Conservation (phyloP, 768 basidiomycete species). For the Agaricus blazei region DNA sequence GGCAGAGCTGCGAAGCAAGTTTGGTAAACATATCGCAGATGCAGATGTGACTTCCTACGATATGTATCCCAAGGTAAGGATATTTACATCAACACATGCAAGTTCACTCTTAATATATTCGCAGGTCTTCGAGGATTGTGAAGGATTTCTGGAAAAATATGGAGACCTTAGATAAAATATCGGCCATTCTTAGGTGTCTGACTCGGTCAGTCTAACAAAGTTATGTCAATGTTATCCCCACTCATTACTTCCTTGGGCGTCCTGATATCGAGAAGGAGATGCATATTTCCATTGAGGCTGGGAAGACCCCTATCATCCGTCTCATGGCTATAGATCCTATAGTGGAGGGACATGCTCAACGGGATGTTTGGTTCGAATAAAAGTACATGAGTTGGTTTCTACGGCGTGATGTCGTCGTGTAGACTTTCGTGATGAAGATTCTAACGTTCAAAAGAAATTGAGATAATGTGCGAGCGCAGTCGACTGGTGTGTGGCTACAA, state of each 20-base stretch:
- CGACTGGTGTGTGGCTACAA: not conserved
- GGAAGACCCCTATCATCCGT: slow-evolving; percentile 94
- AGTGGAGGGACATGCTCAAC: slow-evolving; percentile 84
- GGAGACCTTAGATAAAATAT: slow-evolving; percentile 80
- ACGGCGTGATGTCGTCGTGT: not conserved
- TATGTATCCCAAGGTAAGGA: slow-evolving; percentile 92
- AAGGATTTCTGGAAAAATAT: slow-evolving; percentile 91
- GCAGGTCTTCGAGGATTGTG: slow-evolving; percentile 96
- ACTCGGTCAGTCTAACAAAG: slow-evolving; percentile 9
- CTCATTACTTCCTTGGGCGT: slow-evolving; percentile 94
- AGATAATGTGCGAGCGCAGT: not conserved
- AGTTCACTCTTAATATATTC: not conserved
- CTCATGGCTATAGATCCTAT: slow-evolving; percentile 94
- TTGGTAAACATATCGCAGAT: slow-evolving; percentile 92
- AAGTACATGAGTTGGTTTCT: not conserved
- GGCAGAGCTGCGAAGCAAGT: slow-evolving; percentile 86
- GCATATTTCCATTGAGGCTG: slow-evolving; percentile 93
- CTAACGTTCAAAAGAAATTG: not conserved
- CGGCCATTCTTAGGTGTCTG: not conserved
- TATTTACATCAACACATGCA: not conserved
- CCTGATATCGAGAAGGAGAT: slow-evolving; percentile 93
- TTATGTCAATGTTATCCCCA: slow-evolving; percentile 77
- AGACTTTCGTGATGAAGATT: not conserved
- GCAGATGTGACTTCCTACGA: slow-evolving; percentile 91
- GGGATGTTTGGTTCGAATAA: slow-evolving; percentile 94